Evolutionary conservation across 2,329 filamentous ascomycete genomes (phyloP).

Genomic region (Claviceps sp.): DNA sequence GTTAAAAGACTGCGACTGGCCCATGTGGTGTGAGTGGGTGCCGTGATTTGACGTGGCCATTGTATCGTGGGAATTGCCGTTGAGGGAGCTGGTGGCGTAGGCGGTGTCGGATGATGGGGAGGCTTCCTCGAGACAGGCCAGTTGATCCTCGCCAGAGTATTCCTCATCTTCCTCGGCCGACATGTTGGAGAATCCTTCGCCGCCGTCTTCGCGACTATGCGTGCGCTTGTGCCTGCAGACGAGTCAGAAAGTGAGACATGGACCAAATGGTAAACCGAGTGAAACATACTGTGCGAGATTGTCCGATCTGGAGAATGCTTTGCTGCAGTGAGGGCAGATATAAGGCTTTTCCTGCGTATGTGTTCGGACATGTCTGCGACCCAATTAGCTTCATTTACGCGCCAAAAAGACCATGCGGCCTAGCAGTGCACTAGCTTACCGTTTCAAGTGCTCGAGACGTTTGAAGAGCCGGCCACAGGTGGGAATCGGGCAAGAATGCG

Average conservation of each 20-base stretch:
- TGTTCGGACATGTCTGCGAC: constrained; percentile 82
- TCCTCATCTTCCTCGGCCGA: constrained; percentile 82
- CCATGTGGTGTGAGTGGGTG: constrained; percentile 8
- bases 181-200: constrained; percentile 43
- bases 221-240: constrained; percentile 66
- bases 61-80: constrained; percentile 25
- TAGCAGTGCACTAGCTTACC: constrained; percentile 49
- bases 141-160: constrained; percentile 67
- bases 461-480: constrained; percentile 97
- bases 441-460: constrained; percentile 96
- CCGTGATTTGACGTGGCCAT: constrained; percentile 8
- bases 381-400: not conserved
- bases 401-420: not conserved
- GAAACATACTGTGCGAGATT: constrained; percentile 86
- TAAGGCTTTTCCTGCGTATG: constrained; percentile 99
- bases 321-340: constrained; percentile 94
- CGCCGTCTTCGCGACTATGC: constrained; percentile 51
- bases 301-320: constrained; percentile 96
- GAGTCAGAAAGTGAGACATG: constrained; percentile 5
- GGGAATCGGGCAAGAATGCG: constrained; percentile 97
- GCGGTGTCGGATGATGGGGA: constrained; percentile 59
- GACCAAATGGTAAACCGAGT: constrained; percentile 3
- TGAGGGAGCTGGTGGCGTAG: constrained; percentile 42
- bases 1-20: constrained; percentile 30
- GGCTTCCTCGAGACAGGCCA: constrained; percentile 66